Evolutionary conservation across 768 basidiomycete species (phyloP).

Genomic region (Lactarius evosmus): DNA sequence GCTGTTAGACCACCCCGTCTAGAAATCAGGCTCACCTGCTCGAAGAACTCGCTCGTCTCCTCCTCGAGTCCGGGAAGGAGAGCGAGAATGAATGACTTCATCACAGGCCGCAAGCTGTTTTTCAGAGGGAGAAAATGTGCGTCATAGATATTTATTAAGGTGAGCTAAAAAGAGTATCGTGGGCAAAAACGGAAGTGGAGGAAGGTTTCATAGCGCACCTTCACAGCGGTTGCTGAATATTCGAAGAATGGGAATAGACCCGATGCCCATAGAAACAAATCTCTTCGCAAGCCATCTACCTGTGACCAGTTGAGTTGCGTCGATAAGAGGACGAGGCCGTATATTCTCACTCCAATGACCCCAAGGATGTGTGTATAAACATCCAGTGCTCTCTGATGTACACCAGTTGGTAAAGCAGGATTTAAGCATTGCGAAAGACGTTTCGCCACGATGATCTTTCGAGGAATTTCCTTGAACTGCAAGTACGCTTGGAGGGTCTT

Average conservation of each 20-base stretch:
- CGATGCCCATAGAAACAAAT: slow-evolving; percentile 90
- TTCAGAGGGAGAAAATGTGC: slow-evolving; percentile 88
- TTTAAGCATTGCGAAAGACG: slow-evolving; percentile 94
- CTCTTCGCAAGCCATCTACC: slow-evolving; percentile 83
- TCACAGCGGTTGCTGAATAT: slow-evolving; percentile 98
- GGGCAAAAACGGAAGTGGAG: slow-evolving; percentile 2
- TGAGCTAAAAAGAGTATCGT: slow-evolving; percentile 50
- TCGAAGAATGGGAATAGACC: slow-evolving; percentile 99
- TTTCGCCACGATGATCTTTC: slow-evolving; percentile 92
- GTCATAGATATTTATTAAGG: slow-evolving; percentile 88
- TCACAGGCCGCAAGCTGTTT: slow-evolving; percentile 74
- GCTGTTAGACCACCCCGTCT: not conserved
- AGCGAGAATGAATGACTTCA: slow-evolving; percentile 93
- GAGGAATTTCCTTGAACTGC: slow-evolving; percentile 94
- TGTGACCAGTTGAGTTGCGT: slow-evolving; percentile 33
- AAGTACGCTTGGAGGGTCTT: slow-evolving; percentile 91
- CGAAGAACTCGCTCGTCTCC: slow-evolving; percentile 96
- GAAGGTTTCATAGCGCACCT: slow-evolving; percentile 46
- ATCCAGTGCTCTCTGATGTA: slow-evolving; percentile 94
- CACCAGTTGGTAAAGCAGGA: slow-evolving; percentile 94
- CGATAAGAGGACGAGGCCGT: not conserved
- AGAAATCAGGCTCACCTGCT: slow-evolving; percentile 51
- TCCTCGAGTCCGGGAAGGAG: slow-evolving; percentile 95
- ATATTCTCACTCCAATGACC: slow-evolving; percentile 75
- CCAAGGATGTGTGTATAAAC: slow-evolving; percentile 90